Conservation (phyloP, 176 grass and related monocot species). For the sorghum (Sorghum bicolor) region DNA sequence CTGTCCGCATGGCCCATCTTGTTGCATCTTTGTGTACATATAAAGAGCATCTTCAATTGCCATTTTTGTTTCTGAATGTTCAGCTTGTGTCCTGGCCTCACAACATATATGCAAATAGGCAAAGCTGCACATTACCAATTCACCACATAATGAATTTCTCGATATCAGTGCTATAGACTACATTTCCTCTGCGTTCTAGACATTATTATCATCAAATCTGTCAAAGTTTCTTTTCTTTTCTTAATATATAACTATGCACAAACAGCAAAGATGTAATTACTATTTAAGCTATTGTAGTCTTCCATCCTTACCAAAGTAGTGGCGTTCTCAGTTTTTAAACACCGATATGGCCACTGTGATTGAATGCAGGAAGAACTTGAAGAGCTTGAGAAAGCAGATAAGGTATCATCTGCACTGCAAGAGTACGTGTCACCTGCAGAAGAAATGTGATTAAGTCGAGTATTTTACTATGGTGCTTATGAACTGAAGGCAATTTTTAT, state of each 20-base stretch:
- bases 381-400: constrained; percentile 65
- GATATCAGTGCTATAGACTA: background rate
- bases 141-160: constrained; percentile 3
- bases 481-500: background rate
- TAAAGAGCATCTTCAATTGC: background rate
- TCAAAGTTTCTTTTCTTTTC: background rate
- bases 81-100: background rate
- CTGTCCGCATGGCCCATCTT: background rate
- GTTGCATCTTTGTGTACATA: background rate
- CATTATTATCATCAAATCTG: background rate
- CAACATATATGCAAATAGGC: background rate
- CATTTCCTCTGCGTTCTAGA: background rate
- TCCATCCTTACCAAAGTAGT: background rate
- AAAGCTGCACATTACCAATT: background rate
- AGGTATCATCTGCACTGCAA: constrained; percentile 60
- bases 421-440: constrained; percentile 48
- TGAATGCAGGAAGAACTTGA: constrained; percentile 69
- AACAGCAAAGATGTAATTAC: background rate
- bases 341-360: background rate
- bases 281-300: background rate
- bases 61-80: background rate
- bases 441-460: background rate
- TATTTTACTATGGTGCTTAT: background rate
- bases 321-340: background rate
- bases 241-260: background rate